Percentiles rank a stretch among this genome's conserved stretches.
phyloP scores from a whole-genome alignment of 1,139 yeast species.

The Petasospora rhodanensis region DNA sequence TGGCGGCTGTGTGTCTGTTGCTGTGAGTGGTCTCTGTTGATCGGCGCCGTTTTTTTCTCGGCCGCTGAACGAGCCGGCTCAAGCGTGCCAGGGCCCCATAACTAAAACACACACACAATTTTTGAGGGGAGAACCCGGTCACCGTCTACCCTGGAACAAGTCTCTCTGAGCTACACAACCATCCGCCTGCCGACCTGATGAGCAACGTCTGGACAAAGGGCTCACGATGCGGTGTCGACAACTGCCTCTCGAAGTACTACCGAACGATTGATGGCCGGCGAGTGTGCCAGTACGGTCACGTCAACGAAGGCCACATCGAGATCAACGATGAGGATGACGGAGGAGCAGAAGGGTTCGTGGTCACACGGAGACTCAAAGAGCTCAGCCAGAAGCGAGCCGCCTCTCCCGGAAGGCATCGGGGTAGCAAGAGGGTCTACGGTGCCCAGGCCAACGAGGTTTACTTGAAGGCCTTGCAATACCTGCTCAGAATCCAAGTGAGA shows the following conservation, averaged over 20 bases:
- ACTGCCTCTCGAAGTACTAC: constrained; percentile 79
- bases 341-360: constrained; percentile 41
- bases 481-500: constrained; percentile 47
- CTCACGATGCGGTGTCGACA: constrained; percentile 81
- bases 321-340: constrained; percentile 75
- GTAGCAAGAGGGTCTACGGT: constrained; percentile 41
- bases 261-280: constrained; percentile 67
- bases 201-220: constrained; percentile 38
- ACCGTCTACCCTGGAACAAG: too few relatives aligned
- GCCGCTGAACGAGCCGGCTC: too few relatives aligned
- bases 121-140: too few relatives aligned
- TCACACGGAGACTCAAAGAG: constrained; percentile 54
- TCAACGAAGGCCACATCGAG: constrained; percentile 75
- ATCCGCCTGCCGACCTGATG: constrained; percentile 10
- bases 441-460: constrained; percentile 43
- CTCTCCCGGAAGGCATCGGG: constrained; percentile 11
- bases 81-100: too few relatives aligned
- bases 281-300: constrained; percentile 89
- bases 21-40: too few relatives aligned
- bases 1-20: too few relatives aligned
- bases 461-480: constrained; percentile 49
- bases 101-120: too few relatives aligned
- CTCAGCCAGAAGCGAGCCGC: constrained; percentile 28
- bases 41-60: too few relatives aligned
- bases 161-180: too few relatives aligned